These are phyloP conservation scores for Hordeum pubiflorum DNA, from an alignment of 202 grass and related monocot species.

Conservation along the genomic window DNA sequence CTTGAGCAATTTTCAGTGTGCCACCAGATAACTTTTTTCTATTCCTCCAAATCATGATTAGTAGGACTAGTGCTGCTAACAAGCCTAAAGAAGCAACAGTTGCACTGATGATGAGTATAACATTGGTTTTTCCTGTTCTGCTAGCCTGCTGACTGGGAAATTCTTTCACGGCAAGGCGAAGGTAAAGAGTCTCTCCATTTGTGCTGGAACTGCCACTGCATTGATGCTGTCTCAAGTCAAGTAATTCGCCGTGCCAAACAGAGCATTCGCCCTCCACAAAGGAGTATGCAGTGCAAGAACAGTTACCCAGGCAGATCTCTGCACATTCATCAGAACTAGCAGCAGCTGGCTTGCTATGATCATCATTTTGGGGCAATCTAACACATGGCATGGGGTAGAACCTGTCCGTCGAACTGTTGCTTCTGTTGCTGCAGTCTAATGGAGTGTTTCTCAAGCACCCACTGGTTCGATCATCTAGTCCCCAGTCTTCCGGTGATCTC, in stretches of 20 bases:
- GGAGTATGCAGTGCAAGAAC: not conserved
- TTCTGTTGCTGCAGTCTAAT: not conserved
- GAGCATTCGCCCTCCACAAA: not conserved
- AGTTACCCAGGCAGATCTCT: not conserved
- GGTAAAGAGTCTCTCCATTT: not conserved
- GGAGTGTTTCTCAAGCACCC: not conserved
- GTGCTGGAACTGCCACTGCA: not conserved
- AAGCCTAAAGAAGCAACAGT: not conserved
- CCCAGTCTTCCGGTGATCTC: not conserved
- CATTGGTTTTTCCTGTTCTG: not conserved
- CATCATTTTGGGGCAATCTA: not conserved
- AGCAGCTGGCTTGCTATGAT: not conserved
- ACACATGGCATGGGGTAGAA: not conserved
- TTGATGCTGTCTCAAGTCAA: not conserved
- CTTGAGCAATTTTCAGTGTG: not conserved
- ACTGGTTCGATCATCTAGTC: not conserved
- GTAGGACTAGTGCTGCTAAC: not conserved
- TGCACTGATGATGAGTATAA: not conserved
- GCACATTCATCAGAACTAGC: not conserved
- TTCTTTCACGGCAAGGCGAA: not conserved
- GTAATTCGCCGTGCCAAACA: not conserved
- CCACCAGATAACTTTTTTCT: not conserved
- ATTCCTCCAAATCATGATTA: not conserved
- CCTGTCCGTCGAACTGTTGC: not conserved
- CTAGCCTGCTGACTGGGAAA: not conserved